Conservation (phyloP, 371 early-diverging fungal genomes). For the Actinomucor elegans region DNA sequence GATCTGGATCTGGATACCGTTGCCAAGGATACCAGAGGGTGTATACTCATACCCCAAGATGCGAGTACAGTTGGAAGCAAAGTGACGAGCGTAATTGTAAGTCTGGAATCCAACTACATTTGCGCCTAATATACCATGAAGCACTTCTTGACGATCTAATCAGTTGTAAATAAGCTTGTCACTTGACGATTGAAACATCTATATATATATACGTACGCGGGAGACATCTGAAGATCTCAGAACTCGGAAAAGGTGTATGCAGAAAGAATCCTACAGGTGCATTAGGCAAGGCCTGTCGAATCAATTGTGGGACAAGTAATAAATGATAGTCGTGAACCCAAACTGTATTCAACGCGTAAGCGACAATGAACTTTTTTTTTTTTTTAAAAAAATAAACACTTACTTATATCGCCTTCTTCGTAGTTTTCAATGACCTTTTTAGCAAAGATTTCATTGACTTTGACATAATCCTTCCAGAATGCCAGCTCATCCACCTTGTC, state of each 20-base stretch:
- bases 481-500: constrained; percentile 68
- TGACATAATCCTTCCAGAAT: constrained; percentile 86
- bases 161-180: constrained; percentile 24
- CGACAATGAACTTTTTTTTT: too few relatives aligned
- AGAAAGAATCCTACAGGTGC: constrained; percentile 98
- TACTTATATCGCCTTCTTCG: constrained; percentile 85
- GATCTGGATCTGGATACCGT: constrained; percentile 78
- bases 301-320: constrained; percentile 93
- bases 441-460: constrained; percentile 88
- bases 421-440: constrained; percentile 73
- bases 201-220: constrained; percentile 75
- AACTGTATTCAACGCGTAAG: constrained; percentile 89
- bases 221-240: constrained; percentile 84
- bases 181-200: too few relatives aligned
- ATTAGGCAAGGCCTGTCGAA: constrained; percentile 64
- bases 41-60: constrained; percentile 88
- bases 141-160: constrained; percentile 84
- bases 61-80: constrained; percentile 89
- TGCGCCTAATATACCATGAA: constrained; percentile 89
- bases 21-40: constrained; percentile 76
- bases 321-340: constrained; percentile 99
- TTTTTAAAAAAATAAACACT: too few relatives aligned
- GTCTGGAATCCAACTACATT: constrained; percentile 95
- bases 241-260: constrained; percentile 98
- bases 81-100: constrained; percentile 95